phyloP scores from a whole-genome alignment of 2,329 filamentous ascomycete species.

The Cercospora sesami region DNA sequence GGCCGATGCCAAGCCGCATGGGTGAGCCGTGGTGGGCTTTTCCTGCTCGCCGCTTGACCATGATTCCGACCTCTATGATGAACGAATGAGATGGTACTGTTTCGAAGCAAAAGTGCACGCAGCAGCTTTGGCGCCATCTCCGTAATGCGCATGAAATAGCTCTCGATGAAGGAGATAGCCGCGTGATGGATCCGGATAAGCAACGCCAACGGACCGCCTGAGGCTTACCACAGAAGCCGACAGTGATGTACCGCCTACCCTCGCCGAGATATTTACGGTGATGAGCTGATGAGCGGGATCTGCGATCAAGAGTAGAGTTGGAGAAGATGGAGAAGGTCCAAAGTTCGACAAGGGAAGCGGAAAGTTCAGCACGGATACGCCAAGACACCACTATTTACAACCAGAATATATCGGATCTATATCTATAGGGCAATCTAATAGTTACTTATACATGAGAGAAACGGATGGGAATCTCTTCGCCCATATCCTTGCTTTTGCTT shows the following conservation, averaged over 20 bases:
- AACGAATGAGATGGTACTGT: no score
- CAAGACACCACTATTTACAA: not conserved
- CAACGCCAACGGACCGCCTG: not conserved
- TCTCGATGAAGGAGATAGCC: not conserved
- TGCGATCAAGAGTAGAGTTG: not conserved
- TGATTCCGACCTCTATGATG: no score
- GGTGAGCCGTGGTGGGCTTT: not conserved
- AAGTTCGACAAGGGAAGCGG: not conserved
- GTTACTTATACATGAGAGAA: not conserved
- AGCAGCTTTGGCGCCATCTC: no score
- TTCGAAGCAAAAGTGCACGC: no score
- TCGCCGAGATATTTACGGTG: not conserved
- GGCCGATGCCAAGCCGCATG: conserved; percentile 2
- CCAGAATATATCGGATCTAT: not conserved
- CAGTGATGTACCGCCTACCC: not conserved
- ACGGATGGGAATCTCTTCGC: not conserved
- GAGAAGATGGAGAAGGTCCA: not conserved
- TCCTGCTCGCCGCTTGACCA: not conserved
- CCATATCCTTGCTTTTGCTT: no score
- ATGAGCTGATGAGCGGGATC: not conserved
- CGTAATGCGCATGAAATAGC: not conserved
- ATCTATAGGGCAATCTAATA: not conserved
- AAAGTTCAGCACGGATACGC: not conserved
- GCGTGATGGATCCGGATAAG: not conserved
- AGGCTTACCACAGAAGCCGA: not conserved